Conservation (phyloP, 2,329 filamentous ascomycete species). For the Cladorrhinum sp. region DNA sequence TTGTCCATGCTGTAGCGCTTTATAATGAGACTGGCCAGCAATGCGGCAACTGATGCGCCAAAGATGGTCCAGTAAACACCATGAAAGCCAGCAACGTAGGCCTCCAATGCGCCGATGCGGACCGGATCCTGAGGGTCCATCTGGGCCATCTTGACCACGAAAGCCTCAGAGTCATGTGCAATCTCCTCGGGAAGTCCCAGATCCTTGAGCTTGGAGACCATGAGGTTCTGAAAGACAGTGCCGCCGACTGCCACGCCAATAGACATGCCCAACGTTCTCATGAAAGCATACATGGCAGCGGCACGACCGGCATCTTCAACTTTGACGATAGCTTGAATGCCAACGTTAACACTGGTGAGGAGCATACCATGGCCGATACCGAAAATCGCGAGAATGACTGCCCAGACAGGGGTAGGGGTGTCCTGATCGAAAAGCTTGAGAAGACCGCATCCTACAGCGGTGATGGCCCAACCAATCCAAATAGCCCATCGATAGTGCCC, state of each 20-base stretch:
- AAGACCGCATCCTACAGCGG: slow-evolving; percentile 29
- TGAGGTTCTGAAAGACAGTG: slow-evolving; percentile 42
- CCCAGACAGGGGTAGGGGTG: slow-evolving; percentile 34
- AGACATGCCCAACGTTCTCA: slow-evolving; percentile 40
- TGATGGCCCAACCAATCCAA: slow-evolving; percentile 36
- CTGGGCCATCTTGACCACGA: slow-evolving; percentile 22
- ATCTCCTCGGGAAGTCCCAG: slow-evolving; percentile 32
- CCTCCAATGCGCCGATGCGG: slow-evolving; percentile 24
- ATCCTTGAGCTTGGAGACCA: slow-evolving; percentile 33
- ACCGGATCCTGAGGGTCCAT: slow-evolving; percentile 24
- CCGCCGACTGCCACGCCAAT: slow-evolving; percentile 42
- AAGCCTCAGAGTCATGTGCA: slow-evolving; percentile 30
- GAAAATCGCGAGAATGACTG: slow-evolving; percentile 34
- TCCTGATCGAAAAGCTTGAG: slow-evolving; percentile 28
- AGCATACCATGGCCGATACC: slow-evolving; percentile 38
- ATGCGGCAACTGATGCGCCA: slow-evolving; percentile 17
- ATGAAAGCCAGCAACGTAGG: slow-evolving; percentile 28
- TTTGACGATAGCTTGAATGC: slow-evolving; percentile 37
- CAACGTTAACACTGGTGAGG: slow-evolving; percentile 40
- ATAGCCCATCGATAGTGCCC: slow-evolving; percentile 39
- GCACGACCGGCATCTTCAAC: slow-evolving; percentile 38
- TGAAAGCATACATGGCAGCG: slow-evolving; percentile 41
- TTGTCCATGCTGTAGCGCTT: slow-evolving; percentile 29
- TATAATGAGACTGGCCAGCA: slow-evolving; percentile 25
- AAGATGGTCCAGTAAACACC: slow-evolving; percentile 30